phyloP scores from a whole-genome alignment of 441 rosid species.

The Corymbia calophylla region DNA sequence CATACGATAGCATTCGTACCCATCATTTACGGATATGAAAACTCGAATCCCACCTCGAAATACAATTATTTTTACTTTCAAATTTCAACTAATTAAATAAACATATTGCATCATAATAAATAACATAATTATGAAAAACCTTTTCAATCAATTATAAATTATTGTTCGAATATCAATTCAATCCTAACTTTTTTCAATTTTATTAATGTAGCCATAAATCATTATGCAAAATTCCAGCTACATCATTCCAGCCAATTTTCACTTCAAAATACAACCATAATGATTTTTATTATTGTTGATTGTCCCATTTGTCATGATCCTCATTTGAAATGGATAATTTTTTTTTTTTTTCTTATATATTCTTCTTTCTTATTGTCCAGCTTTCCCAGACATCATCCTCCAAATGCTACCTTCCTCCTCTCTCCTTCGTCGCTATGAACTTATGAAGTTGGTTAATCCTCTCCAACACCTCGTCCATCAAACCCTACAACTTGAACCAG shows the following conservation, averaged over 20 bases:
- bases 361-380: neutral
- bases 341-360: too few relatives aligned
- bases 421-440: neutral
- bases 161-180: neutral
- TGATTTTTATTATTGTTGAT: accelerated
- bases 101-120: neutral
- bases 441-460: neutral
- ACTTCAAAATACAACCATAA: neutral
- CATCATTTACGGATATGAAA: neutral
- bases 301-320: accelerated
- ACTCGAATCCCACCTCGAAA: neutral
- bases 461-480: neutral
- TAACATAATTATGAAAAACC: neutral
- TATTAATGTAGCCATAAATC: neutral
- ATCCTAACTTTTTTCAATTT: accelerated
- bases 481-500: neutral
- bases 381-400: neutral
- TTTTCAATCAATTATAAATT: neutral
- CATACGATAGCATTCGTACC: neutral
- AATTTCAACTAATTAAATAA: neutral
- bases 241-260: neutral
- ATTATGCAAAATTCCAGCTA: accelerated
- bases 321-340: neutral
- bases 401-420: neutral
- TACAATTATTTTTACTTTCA: neutral